Conservation (phyloP, 108 stramenopile genomes). For the Mediolabrus comicus region DNA sequence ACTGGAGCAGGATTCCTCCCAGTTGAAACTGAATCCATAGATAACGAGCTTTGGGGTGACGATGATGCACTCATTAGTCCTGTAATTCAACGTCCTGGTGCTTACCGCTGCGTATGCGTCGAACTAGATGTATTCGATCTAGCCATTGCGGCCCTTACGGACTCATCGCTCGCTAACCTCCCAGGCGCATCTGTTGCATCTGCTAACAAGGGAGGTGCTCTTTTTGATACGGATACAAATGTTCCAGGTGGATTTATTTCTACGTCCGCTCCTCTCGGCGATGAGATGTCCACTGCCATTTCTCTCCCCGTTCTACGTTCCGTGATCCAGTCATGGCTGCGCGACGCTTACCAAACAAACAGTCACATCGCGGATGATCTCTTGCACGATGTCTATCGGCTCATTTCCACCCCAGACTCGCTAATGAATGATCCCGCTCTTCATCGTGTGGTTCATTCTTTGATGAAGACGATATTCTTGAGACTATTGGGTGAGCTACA, state of each 20-base stretch:
- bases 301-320: constrained; percentile 79
- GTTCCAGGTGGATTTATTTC: constrained; percentile 27
- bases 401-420: constrained; percentile 85
- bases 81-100: constrained; percentile 78
- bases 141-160: constrained; percentile 88
- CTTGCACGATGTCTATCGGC: constrained; percentile 87
- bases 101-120: constrained; percentile 92
- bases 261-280: constrained; percentile 68
- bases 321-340: constrained; percentile 83
- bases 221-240: constrained; percentile 36
- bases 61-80: constrained; percentile 82
- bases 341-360: constrained; percentile 73
- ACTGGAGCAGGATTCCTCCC: constrained; percentile 39
- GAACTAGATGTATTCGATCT: constrained; percentile 92
- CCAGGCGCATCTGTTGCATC: constrained; percentile 23
- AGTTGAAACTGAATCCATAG: constrained; percentile 22
- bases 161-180: constrained; percentile 36
- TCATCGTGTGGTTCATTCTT: constrained; percentile 82
- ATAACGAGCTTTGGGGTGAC: constrained; percentile 79
- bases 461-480: constrained; percentile 90
- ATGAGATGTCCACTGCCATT: constrained; percentile 83
- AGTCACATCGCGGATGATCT: constrained; percentile 84
- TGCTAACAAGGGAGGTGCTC: constrained; percentile 32
- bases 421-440: constrained; percentile 93
- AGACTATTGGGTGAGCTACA: constrained; percentile 92